phyloP scores from a whole-genome alignment of 331 rosid species.

The Acacia pycnantha region DNA sequence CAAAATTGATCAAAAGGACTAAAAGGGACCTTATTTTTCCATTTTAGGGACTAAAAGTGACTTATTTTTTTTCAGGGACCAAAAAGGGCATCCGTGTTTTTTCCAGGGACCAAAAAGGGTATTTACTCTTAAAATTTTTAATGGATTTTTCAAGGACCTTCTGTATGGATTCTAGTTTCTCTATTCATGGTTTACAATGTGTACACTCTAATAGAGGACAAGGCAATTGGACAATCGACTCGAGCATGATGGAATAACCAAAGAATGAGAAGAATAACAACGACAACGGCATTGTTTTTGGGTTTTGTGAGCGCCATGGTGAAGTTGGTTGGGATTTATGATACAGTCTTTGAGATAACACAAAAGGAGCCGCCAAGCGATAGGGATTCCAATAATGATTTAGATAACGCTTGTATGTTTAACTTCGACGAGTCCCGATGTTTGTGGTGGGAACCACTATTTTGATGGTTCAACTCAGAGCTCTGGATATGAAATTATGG shows the following conservation, averaged over 20 bases:
- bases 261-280: conserved; percentile 50
- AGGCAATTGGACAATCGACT: conserved; percentile 34
- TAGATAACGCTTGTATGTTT: conserved; percentile 28
- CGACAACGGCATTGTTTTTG: conserved; percentile 42
- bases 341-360: conserved; percentile 64
- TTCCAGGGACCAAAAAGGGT: too few relatives aligned
- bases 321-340: conserved; percentile 43
- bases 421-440: conserved; percentile 56
- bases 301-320: conserved; percentile 37
- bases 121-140: too few relatives aligned
- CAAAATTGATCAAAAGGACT: too few relatives aligned
- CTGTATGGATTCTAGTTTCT: conserved; percentile 30
- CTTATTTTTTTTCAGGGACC: too few relatives aligned
- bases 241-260: conserved; percentile 81
- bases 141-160: conserved; percentile 30
- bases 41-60: too few relatives aligned
- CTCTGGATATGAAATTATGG: conserved; percentile 30
- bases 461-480: conserved; percentile 49
- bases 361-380: conserved; percentile 42
- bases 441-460: conserved; percentile 60
- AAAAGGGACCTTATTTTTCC: too few relatives aligned
- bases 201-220: conserved; percentile 36
- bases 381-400: not conserved
- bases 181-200: conserved; percentile 24
- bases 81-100: too few relatives aligned